Conservation (phyloP, 768 basidiomycete species). For the Pisolithus sp. region DNA sequence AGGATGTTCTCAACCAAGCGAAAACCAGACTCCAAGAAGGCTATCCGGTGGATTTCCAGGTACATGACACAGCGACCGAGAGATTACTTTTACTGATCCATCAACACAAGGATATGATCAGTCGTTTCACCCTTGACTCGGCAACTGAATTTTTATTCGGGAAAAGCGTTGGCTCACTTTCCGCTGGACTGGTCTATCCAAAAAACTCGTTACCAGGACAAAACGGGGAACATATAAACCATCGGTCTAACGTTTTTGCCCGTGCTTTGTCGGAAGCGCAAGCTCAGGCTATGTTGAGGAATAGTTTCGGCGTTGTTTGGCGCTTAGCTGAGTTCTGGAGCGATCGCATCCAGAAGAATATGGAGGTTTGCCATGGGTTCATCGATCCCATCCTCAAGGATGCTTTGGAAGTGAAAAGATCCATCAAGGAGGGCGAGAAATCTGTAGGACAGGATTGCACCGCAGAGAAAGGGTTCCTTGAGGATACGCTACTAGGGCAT, state of each 20-base stretch:
- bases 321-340: slow-evolving; percentile 46
- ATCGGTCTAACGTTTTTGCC: slow-evolving; percentile 32
- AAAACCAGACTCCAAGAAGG: slow-evolving; percentile 29
- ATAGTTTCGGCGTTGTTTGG: slow-evolving; percentile 42
- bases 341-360: slow-evolving; percentile 40
- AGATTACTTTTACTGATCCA: not conserved
- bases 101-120: slow-evolving; percentile 24
- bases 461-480: slow-evolving; percentile 21
- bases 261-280: slow-evolving; percentile 36
- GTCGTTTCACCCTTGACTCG: slow-evolving; percentile 50
- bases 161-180: slow-evolving; percentile 30
- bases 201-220: slow-evolving; percentile 16
- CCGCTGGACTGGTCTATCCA: slow-evolving; percentile 33
- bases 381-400: slow-evolving; percentile 47
- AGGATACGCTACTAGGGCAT: slow-evolving; percentile 25
- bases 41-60: slow-evolving; percentile 37
- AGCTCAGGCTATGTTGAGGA: slow-evolving; percentile 15
- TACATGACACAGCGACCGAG: not conserved
- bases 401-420: slow-evolving; percentile 35
- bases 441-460: slow-evolving; percentile 5
- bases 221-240: slow-evolving; percentile 17
- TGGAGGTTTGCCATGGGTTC: slow-evolving; percentile 44
- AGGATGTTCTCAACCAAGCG: slow-evolving; percentile 27
- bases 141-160: slow-evolving; percentile 55
- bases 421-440: slow-evolving; percentile 7